Percentiles rank a stretch among this genome's conserved stretches.
These are phyloP conservation scores for Leishmania mexicana DNA, from an alignment of 208 protist genomes.

Conservation along the genomic window DNA sequence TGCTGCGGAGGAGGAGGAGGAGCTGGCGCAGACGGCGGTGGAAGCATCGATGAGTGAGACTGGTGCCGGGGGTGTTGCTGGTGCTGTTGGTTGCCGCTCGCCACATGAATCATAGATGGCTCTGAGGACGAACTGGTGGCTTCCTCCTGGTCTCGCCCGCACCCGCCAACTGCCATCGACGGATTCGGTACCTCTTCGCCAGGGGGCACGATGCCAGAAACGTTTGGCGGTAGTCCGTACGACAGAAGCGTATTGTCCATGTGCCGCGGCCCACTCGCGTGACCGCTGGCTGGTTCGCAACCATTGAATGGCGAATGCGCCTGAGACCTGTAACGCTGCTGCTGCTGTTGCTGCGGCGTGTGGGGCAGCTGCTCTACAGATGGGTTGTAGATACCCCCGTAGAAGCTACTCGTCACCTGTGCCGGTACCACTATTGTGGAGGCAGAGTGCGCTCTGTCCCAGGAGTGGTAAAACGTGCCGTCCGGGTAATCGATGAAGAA, in stretches of 20 bases:
- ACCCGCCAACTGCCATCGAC: background rate
- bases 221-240: background rate
- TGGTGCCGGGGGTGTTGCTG: background rate
- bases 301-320: background rate
- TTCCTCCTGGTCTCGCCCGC: background rate
- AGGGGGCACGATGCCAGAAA: background rate
- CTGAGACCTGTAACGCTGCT: constrained; percentile 1
- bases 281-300: background rate
- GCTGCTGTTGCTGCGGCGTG: background rate
- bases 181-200: background rate
- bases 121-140: background rate
- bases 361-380: constrained; percentile 7
- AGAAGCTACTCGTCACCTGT: constrained; percentile 22
- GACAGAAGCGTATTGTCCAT: background rate
- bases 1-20: background rate
- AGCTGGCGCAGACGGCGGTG: background rate
- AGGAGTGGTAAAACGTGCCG: constrained; percentile 13
- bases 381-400: constrained; percentile 11
- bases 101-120: background rate
- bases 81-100: background rate
- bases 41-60: background rate
- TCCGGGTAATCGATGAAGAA: constrained; percentile 8
- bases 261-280: background rate
- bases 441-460: constrained; percentile 4
- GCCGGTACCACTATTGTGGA: constrained; percentile 5